Evolutionary conservation across 768 basidiomycete genomes (phyloP), one percentile per base, ranked within the genome.

Genomic region (Lactifluus piperatus): DNA sequence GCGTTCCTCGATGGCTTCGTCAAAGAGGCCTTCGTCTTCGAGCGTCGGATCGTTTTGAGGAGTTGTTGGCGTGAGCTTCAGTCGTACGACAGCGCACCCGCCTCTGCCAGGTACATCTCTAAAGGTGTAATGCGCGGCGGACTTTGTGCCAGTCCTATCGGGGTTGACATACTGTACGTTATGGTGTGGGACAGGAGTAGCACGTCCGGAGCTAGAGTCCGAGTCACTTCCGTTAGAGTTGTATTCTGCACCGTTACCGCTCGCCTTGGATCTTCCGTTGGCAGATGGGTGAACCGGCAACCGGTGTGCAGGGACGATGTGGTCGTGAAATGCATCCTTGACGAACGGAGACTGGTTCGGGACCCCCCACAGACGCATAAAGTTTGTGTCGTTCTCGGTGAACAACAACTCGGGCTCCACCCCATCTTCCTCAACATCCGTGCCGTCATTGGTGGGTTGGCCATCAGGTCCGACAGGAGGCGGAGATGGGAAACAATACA

Each of bases 281-380:
- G 48, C 60, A 4, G 64, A 60, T 34, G 50, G 57, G 30, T 51
- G 51, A 32, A 68, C 71, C 66, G 75, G 74, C 5, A 88, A 88
- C 43, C 91, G 85, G 71, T 98, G 95, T 5, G 78, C 79, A 1
- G 84, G 84, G 64, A 99, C 86, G 70, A 99, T 91, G 71, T 98
- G 91, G 71, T 99, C 94, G 67, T 99, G 95, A 78, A 99, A 99
- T 11, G 89, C 94, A 68, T 99, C 97, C 74, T 99, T 99, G 68
- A 90, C 89, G 68, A 85, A 94, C 2, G 81, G 79, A 0, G 85
- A 84, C 52, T 80, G 77, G 75, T 99, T 99, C 64, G 84, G 76
- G 7, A 90, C 94, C 22, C 86, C 88, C 70, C 97, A 99, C 26
- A 99, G 78, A 54, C 97, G 82, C 68, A 79, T 79, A 71, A 87